Evolutionary conservation across 352 stramenopile genomes (phyloP).

Genomic region (Peronospora belbahrii): DNA sequence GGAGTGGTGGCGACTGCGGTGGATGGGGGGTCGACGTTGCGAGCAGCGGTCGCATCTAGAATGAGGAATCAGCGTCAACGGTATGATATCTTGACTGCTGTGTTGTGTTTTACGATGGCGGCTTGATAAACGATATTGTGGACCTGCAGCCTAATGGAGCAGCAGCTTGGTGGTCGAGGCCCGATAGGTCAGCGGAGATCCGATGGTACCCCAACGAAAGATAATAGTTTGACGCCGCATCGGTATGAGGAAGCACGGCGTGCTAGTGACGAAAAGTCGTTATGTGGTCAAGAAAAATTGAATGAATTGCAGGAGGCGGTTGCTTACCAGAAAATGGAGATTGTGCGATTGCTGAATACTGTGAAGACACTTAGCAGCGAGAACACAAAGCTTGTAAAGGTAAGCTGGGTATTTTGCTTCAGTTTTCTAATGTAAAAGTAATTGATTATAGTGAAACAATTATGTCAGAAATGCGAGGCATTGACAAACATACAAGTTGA

Average conservation of each 20-base stretch:
- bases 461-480: conserved; percentile 64
- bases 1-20: conserved; percentile 57
- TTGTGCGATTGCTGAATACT: conserved; percentile 68
- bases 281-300: conserved; percentile 18
- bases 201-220: conserved; percentile 11
- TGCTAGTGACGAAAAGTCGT: neutral
- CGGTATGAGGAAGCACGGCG: conserved; percentile 10
- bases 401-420: conserved; percentile 11
- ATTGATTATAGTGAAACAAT: neutral
- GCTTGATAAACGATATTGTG: too few species aligned
- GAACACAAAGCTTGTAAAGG: conserved; percentile 79
- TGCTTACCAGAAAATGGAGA: conserved; percentile 73
- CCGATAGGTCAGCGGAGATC: conserved; percentile 26
- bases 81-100: conserved; percentile 13
- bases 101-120: too few species aligned
- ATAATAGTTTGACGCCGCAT: conserved; percentile 9
- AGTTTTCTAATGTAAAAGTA: neutral
- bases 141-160: conserved; percentile 65
- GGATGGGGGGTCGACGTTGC: conserved; percentile 67
- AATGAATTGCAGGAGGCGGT: conserved; percentile 51
- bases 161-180: conserved; percentile 50
- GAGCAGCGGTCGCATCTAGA: conserved; percentile 67
- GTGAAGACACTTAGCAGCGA: conserved; percentile 82
- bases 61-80: conserved; percentile 77
- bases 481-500: conserved; percentile 64